Conservation (phyloP, 75 land plant species). For the Picea sitchensis region DNA sequence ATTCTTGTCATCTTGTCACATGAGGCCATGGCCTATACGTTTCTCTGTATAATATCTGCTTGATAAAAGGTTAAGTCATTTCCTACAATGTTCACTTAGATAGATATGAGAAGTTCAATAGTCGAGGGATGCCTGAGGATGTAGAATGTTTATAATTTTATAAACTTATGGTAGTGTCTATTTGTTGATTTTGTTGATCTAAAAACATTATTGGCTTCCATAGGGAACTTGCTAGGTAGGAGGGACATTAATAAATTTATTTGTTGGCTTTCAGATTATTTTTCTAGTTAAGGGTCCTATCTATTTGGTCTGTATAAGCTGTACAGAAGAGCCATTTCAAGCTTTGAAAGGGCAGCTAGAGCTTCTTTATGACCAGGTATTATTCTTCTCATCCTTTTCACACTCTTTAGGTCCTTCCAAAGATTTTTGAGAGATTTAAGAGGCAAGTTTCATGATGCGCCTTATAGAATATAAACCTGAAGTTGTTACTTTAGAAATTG, state of each 20-base stretch:
- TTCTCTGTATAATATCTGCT: too few species aligned
- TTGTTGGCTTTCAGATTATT: slow-evolving; percentile 54
- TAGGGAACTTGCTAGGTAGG: background rate
- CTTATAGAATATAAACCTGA: background rate
- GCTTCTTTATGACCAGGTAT: slow-evolving; percentile 93
- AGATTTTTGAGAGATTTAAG: background rate
- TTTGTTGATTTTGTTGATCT: background rate
- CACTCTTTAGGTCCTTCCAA: background rate
- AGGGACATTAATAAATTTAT: background rate
- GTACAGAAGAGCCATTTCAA: slow-evolving; percentile 94
- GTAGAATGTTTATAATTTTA: background rate
- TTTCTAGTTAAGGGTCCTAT: slow-evolving; percentile 97
- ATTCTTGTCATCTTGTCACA: too few species aligned
- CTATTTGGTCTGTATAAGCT: slow-evolving; percentile 92
- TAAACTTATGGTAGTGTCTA: background rate
- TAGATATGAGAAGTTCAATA: background rate
- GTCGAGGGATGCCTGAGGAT: background rate
- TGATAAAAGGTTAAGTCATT: too few species aligned
- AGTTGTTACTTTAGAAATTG: background rate
- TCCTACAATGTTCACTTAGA: background rate
- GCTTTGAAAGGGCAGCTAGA: slow-evolving; percentile 82
- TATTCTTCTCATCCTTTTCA: background rate
- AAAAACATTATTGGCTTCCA: background rate
- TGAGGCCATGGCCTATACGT: too few species aligned
- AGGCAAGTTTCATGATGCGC: background rate